Evolutionary conservation across 78 protist genomes (phyloP).

Genomic region (Chrysochromulina parva): DNA sequence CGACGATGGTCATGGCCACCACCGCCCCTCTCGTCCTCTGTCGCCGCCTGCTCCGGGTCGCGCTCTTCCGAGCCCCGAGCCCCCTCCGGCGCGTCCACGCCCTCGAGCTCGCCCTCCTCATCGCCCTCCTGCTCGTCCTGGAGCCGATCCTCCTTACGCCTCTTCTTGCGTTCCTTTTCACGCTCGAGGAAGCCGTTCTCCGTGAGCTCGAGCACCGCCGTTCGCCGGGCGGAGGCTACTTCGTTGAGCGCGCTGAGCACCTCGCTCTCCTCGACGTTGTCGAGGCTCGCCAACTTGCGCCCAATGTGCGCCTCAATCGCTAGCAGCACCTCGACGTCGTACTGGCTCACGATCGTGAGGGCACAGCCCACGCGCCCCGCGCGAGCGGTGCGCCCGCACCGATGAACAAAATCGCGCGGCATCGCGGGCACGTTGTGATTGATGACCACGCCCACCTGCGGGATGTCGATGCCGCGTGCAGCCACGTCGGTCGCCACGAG

Average conservation of each 20-base stretch:
- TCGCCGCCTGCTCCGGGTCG: too few species aligned
- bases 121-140: too few species aligned
- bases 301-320: background rate
- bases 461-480: conserved; percentile 67
- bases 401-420: conserved; percentile 44
- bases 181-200: background rate
- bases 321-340: conserved; percentile 45
- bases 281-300: background rate
- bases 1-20: too few species aligned
- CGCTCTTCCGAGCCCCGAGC: too few species aligned
- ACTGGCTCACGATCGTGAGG: conserved; percentile 33
- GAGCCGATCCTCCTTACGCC: background rate
- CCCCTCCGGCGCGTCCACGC: too few species aligned
- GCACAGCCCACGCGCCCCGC: conserved; percentile 33
- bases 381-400: conserved; percentile 67
- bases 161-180: background rate
- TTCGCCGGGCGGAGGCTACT: background rate
- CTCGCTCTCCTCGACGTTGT: background rate
- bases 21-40: too few species aligned
- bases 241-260: background rate
- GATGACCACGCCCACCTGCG: conserved; percentile 56
- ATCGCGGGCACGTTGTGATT: conserved; percentile 65
- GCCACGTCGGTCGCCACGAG: conserved; percentile 48
- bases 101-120: too few species aligned
- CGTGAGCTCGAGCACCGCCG: background rate